These are phyloP conservation scores for Lachnellula willkommii DNA, from an alignment of 2,329 filamentous ascomycete genomes.

Conservation along the genomic window DNA sequence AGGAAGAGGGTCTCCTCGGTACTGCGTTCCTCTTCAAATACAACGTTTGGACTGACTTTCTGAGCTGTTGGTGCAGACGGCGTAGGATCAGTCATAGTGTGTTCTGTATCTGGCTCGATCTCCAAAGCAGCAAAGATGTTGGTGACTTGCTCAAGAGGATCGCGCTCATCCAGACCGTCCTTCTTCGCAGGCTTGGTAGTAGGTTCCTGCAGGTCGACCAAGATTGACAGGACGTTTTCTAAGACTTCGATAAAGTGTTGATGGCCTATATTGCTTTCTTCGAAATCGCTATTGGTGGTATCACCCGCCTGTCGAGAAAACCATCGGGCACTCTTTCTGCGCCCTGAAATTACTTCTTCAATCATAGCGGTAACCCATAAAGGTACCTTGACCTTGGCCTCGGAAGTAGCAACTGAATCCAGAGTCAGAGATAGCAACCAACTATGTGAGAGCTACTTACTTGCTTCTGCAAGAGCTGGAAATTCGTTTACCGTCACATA, in stretches of 20 bases:
- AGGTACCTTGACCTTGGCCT: background rate
- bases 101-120: background rate
- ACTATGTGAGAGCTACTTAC: background rate
- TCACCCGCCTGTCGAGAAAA: background rate
- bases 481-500: background rate
- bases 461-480: background rate
- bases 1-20: background rate
- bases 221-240: background rate
- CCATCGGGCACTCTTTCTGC: background rate
- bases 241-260: background rate
- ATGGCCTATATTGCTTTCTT: background rate
- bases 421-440: background rate
- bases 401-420: background rate
- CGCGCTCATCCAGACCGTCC: constrained; percentile 42
- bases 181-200: background rate
- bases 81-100: background rate
- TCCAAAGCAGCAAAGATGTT: constrained; percentile 2
- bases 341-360: background rate
- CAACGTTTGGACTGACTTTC: background rate
- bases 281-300: background rate
- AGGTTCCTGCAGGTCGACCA: background rate
- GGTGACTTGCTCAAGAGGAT: background rate
- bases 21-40: background rate
- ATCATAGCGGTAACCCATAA: background rate
- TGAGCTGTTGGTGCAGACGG: background rate